Base-by-base conservation (phyloP, 2,329 filamentous ascomycete species). In the Colletotrichum liaoningense region DNA sequence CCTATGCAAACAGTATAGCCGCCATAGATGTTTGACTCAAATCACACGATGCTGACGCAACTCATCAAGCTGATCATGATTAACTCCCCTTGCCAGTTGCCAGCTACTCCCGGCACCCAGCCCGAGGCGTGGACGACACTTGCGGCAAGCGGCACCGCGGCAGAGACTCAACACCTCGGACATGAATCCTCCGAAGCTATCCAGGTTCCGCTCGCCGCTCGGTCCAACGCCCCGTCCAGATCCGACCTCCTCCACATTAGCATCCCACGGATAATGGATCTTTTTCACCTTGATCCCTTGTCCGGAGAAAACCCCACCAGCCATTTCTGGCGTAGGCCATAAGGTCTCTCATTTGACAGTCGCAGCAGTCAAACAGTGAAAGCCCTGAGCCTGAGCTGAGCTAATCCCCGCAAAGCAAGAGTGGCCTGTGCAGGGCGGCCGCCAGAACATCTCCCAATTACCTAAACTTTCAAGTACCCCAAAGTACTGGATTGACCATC, bases 31-130 rank as follows among this genome's bases (percentile, higher is more conserved):
- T 14, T n/a, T 42, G 26, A 54, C 59, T 56, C 24, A 5, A 56
- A 69, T 72, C 66, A 60, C 66, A 69, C 46, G 26, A 56, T 56
- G 14, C 30, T 63, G 59, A 69, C 66, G 52, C 69, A 64, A 60
- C 30, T 49, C 14, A 46, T 54, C 49, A 52, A 26, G 5, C 38
- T 33, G 54, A 59, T 46, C 59, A 56, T 33, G 9, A 42, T 22
- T 30, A 38, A 49, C n/a, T 30, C 64, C 22, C 42, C 22, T 30
- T 69, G 28, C 42, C 26, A n/a, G 38, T 14, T 30, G 19, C 26
- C 14, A 14, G 52, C n/a, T n/a, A 19, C 38, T 42, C 38, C 16
- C 16, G 14, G 16, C 28, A 4, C 38, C 67, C 16, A 19, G 49
- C 9, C 42, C 52, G 58, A 35, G 9, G 11, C 33, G 9, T 35